phyloP scores from a whole-genome alignment of 108 stramenopile species.

The Skeletonema menzelii region DNA sequence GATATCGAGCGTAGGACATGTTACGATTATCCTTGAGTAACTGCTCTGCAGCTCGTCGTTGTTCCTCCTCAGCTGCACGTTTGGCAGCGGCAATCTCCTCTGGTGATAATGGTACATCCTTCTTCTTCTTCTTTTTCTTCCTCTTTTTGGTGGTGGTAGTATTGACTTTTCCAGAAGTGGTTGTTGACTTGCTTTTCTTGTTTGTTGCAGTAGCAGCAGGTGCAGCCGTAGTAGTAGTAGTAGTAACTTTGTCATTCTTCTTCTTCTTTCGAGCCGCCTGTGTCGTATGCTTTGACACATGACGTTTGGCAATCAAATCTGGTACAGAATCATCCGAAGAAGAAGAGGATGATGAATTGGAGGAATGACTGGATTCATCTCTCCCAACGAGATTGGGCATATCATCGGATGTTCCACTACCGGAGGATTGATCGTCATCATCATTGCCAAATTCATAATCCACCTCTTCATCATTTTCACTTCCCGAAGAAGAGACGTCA shows the following conservation, averaged over 20 bases:
- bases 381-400: neutral
- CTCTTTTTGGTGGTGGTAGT: neutral
- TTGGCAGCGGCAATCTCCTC: neutral
- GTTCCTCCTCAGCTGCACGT: neutral
- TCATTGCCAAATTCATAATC: neutral
- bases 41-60: neutral
- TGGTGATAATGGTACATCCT: neutral
- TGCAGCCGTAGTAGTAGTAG: neutral
- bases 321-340: neutral
- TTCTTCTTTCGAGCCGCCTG: neutral
- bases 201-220: neutral
- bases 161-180: neutral
- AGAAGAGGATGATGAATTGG: neutral
- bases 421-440: neutral
- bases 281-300: neutral
- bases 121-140: conserved; percentile 1
- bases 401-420: neutral
- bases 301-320: neutral
- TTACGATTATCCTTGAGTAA: neutral
- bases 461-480: neutral
- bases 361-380: neutral
- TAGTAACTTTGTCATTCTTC: no score
- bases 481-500: neutral
- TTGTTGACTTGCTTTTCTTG: neutral
- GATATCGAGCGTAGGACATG: neutral